phyloP scores from a whole-genome alignment of 148 eudicot species.

The Dianthus caryophyllus region DNA sequence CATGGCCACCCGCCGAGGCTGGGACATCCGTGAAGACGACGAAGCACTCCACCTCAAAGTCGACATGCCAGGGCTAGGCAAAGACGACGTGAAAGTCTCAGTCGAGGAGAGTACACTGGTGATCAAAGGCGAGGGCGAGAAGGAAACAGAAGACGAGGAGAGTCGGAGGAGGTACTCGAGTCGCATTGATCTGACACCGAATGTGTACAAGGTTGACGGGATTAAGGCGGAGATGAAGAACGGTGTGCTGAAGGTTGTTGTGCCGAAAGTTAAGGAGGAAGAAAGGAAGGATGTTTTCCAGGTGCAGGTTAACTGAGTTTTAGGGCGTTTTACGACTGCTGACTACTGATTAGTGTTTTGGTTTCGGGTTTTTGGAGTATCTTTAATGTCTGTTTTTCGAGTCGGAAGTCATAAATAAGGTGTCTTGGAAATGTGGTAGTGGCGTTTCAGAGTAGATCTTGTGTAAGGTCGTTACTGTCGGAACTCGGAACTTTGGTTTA shows the following conservation, averaged over 20 bases:
- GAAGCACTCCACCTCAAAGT: slow-evolving; percentile 47
- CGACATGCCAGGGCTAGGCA: slow-evolving; percentile 85
- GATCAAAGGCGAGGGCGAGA: slow-evolving; percentile 52
- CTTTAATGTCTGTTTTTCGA: too few species aligned
- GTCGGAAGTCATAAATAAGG: too few species aligned
- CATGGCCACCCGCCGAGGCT: slow-evolving; percentile 34
- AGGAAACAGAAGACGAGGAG: slow-evolving; percentile 40
- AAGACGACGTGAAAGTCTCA: slow-evolving; percentile 62
- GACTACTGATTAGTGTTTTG: neutral
- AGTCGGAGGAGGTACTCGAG: slow-evolving; percentile 40
- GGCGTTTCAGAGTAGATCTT: too few species aligned
- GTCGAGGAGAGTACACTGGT: slow-evolving; percentile 66
- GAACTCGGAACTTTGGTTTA: too few species aligned
- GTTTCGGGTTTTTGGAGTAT: too few species aligned
- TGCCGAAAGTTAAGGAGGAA: slow-evolving; percentile 55
- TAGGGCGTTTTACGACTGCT: too few species aligned
- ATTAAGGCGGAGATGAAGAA: slow-evolving; percentile 61
- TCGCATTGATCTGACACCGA: slow-evolving; percentile 48
- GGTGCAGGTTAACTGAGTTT: too few species aligned
- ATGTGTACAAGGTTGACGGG: slow-evolving; percentile 37
- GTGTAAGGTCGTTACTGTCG: too few species aligned
- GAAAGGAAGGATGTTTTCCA: slow-evolving; percentile 47
- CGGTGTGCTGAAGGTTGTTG: slow-evolving; percentile 48
- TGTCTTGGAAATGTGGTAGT: too few species aligned
- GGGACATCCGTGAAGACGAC: slow-evolving; percentile 57